Base-by-base conservation (phyloP, 768 basidiomycete genomes). In the Hericium rajendrae region DNA sequence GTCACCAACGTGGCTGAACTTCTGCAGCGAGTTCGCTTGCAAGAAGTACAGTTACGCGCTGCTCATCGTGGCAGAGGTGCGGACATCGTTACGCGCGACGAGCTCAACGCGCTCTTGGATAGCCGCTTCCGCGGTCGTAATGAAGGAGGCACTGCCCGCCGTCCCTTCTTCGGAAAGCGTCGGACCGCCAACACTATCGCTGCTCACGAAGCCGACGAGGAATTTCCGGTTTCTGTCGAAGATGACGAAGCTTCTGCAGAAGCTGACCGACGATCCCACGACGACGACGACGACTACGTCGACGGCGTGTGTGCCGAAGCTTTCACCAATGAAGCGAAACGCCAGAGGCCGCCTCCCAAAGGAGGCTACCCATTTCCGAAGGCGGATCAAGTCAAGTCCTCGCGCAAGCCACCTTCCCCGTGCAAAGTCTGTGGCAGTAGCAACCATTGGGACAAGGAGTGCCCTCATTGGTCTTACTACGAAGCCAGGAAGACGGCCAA, bases 401-500 rank as follows among this genome's bases (percentile, higher is more conserved):
- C 37, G 4, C 18, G n/a, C 13, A 10, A 13, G 6, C 51, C 51
- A 28, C 51, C 51, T 16, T 52, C 51, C 4, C 51, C 51, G 2
- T 52, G 51, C 51, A 52, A 52, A 37, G 11, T 37, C 6, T 73
- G 53, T 2, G 22, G 22, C 22, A 22, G 22, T 2, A 22, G 22
- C 22, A 22, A 22, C 22, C 22, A 22, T 22, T 22, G 22, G 22
- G 22, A 22, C 2, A 22, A 22, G 2, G 22, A 22, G 22, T 22
- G 22, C 22, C 22, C 22, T 22, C 22, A 22, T 22, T 22, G 22
- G 22, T 22, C 22, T 22, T 22, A 22, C 22, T 22, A 22, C 22
- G 22, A 22, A 2, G 22, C 22, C 2, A 22, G 22, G 22, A 22
- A 22, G 2, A 22, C 22, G 22, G 22, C 22, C 22, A 22, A 22